A percentile compares a stretch with the other conserved stretches of the same genome.
phyloP scores from a whole-genome alignment of 1,139 yeast genomes.

The Hyphopichia khmerensis region DNA sequence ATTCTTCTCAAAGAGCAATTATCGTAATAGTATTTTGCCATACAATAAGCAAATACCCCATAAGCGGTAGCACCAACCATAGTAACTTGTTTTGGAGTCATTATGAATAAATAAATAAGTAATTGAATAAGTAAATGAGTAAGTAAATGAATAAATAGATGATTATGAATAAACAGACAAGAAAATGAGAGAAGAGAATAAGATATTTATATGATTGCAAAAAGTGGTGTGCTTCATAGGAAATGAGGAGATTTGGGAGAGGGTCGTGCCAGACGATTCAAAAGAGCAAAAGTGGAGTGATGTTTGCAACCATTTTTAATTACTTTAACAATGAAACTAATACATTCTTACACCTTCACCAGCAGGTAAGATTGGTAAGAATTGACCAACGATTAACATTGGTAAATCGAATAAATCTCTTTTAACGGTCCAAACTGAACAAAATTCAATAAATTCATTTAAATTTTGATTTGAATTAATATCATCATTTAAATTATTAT shows the following conservation, averaged over 20 bases:
- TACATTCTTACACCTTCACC: conserved; percentile 38
- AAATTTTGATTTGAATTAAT: background rate
- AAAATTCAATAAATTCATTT: conserved; percentile 42
- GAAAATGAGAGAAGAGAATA: too few species aligned
- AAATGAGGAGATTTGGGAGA: too few species aligned
- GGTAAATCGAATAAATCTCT: conserved; percentile 91
- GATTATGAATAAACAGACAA: too few species aligned
- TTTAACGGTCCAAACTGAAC: conserved; percentile 67
- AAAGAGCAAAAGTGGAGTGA: background rate
- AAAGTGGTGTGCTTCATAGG: too few species aligned
- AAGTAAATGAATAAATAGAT: too few species aligned
- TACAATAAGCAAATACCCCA: conserved; percentile 34
- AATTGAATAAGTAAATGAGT: too few species aligned
- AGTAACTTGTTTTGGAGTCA: conserved; percentile 29
- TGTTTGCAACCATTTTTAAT: background rate
- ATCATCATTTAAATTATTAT: conserved; percentile 1
- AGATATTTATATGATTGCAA: too few species aligned
- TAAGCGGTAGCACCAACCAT: conserved; percentile 35
- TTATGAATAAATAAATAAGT: background rate
- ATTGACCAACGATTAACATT: conserved; percentile 48
- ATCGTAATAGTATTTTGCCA: conserved; percentile 35
- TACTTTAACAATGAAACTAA: too few species aligned
- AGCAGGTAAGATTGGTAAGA: conserved; percentile 45
- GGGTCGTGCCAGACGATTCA: too few species aligned
- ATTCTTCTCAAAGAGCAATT: conserved; percentile 30